Percentiles rank a stretch among this genome's conserved stretches.
Conservation (phyloP, 805 yeast species). For the Kazachstania bromeliacearum region DNA sequence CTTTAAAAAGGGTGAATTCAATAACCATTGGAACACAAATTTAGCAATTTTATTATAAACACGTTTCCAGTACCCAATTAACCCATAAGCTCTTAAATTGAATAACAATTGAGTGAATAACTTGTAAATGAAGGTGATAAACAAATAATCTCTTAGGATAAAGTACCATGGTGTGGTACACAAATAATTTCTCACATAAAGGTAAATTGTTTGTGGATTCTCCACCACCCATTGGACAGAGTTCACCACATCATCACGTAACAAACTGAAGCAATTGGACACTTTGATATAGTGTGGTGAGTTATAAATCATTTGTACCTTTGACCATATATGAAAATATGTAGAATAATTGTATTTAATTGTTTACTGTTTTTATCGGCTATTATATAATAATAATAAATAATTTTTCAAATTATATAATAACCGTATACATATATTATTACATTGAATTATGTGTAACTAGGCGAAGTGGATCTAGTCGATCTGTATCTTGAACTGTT, state of each 20-base stretch:
- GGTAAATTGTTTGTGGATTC: background rate
- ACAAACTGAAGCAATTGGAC: background rate
- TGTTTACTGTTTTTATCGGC: too few relatives aligned
- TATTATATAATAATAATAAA: too few relatives aligned
- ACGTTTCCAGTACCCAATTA: constrained; percentile 22
- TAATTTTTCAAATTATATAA: too few relatives aligned
- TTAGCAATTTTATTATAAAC: constrained; percentile 16
- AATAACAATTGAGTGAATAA: constrained; percentile 4
- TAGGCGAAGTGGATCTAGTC: constrained; percentile 16
- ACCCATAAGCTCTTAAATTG: constrained; percentile 34
- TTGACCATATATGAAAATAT: too few relatives aligned
- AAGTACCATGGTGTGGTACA: constrained; percentile 6
- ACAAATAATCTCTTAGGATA: constrained; percentile 19
- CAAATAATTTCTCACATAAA: constrained; percentile 1
- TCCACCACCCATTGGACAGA: too few relatives aligned
- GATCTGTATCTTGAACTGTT: constrained; percentile 13
- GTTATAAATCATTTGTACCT: too few relatives aligned
- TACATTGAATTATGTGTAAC: constrained; percentile 6
- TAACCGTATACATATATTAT: background rate
- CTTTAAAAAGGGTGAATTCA: constrained; percentile 45
- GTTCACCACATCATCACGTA: too few relatives aligned
- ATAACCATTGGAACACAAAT: constrained; percentile 25
- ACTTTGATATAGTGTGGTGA: too few relatives aligned
- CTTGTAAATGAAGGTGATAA: constrained; percentile 12
- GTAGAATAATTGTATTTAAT: too few relatives aligned